phyloP scores from a whole-genome alignment of 495 filamentous ascomycete genomes.

The Bombardia bombarda region DNA sequence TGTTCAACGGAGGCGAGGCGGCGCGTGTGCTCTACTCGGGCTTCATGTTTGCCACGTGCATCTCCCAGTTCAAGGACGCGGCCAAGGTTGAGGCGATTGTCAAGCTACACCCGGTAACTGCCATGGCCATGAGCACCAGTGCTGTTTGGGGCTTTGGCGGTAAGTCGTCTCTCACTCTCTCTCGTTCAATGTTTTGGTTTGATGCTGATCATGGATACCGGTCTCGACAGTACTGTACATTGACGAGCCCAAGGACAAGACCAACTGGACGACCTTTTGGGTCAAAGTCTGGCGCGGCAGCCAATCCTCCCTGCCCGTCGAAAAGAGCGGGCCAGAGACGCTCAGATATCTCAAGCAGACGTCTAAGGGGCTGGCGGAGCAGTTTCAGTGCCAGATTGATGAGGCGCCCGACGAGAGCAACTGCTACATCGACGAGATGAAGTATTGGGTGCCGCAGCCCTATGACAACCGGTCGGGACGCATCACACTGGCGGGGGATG shows the following conservation, averaged over 20 bases:
- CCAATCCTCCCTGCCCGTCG: slow-evolving; percentile 7
- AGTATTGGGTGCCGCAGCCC: slow-evolving; percentile 23
- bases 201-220: too few relatives aligned
- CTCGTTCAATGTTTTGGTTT: too few relatives aligned
- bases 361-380: slow-evolving; percentile 26
- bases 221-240: slow-evolving; percentile 12
- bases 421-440: slow-evolving; percentile 22
- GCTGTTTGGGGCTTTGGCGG: slow-evolving; percentile 10
- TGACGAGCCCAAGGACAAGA: slow-evolving; percentile 22
- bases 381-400: slow-evolving; percentile 30
- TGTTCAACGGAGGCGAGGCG: slow-evolving; percentile 27
- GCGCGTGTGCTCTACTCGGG: slow-evolving; percentile 19
- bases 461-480: slow-evolving; percentile 44
- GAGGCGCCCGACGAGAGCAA: slow-evolving; percentile 35
- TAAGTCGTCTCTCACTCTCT: slow-evolving; percentile 1
- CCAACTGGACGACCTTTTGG: slow-evolving; percentile 30
- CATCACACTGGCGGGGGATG: slow-evolving; percentile 49
- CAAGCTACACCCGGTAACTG: slow-evolving; percentile 18
- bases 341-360: slow-evolving; percentile 32
- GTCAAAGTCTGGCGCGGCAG: slow-evolving; percentile 24
- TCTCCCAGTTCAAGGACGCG: slow-evolving; percentile 22
- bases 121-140: slow-evolving; percentile 19
- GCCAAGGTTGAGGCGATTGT: slow-evolving; percentile 23
- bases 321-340: slow-evolving; percentile 13
- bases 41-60: slow-evolving; percentile 19